These are phyloP conservation scores for Globisporangium yorkense DNA, from an alignment of 352 stramenopile genomes.

Conservation along the genomic window DNA sequence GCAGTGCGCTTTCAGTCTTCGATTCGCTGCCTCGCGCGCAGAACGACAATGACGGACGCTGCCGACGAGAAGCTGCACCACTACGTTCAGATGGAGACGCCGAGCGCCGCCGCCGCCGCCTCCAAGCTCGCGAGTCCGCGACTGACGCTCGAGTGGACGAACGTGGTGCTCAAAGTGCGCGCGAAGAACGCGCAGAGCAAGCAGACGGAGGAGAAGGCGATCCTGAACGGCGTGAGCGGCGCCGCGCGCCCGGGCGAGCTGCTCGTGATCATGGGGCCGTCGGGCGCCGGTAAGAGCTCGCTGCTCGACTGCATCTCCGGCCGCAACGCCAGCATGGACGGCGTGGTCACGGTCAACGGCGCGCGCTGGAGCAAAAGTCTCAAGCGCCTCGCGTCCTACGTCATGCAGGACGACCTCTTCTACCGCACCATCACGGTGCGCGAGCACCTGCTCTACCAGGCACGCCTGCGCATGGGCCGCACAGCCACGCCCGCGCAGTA, in stretches of 20 bases:
- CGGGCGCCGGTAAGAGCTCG: slow-evolving; percentile 88
- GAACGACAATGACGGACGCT: too few species aligned
- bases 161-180: slow-evolving; percentile 23
- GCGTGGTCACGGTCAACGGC: slow-evolving; percentile 64
- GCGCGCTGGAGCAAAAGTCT: slow-evolving; percentile 24
- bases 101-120: too few species aligned
- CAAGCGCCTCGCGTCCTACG: slow-evolving; percentile 41
- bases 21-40: too few species aligned
- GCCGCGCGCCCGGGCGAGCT: slow-evolving; percentile 24
- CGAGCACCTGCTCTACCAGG: slow-evolving; percentile 86
- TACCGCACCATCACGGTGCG: slow-evolving; percentile 84
- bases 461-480: slow-evolving; percentile 65
- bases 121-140: too few species aligned
- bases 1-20: too few species aligned
- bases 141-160: slow-evolving; percentile 32
- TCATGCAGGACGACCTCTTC: slow-evolving; percentile 90
- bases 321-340: slow-evolving; percentile 71
- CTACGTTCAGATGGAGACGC: too few species aligned
- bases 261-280: slow-evolving; percentile 64
- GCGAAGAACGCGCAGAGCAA: slow-evolving; percentile 42
- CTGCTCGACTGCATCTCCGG: slow-evolving; percentile 92
- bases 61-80: too few species aligned
- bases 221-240: slow-evolving; percentile 48
- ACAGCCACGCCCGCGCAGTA: slow-evolving; percentile 21
- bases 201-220: slow-evolving; percentile 33